Evolutionary conservation across 345 rosid species (phyloP).

Genomic region (Boechera stricta): DNA sequence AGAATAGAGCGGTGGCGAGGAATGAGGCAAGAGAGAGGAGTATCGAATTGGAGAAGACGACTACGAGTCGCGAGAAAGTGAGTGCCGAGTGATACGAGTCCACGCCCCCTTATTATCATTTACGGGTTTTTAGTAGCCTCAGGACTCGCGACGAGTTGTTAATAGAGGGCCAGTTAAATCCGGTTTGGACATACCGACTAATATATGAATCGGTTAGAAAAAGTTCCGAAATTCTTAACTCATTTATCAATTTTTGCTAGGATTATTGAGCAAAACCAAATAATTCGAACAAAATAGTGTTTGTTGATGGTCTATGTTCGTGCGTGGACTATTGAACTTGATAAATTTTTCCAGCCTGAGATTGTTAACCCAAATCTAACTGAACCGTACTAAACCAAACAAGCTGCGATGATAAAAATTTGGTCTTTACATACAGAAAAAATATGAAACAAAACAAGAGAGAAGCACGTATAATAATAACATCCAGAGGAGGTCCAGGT

Average conservation of each 20-base stretch:
- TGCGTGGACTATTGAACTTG: neutral
- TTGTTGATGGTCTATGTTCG: neutral
- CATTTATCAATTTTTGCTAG: neutral
- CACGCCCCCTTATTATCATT: slow-evolving; percentile 28
- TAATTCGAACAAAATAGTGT: neutral
- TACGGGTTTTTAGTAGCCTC: neutral
- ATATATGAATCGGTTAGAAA: neutral
- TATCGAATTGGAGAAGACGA: slow-evolving; percentile 11
- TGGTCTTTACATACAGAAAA: slow-evolving; percentile 37
- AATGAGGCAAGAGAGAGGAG: slow-evolving; percentile 31
- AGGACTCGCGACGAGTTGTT: slow-evolving; percentile 5
- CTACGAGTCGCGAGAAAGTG: slow-evolving; percentile 19
- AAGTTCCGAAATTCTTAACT: neutral
- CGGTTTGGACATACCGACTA: neutral
- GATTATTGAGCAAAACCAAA: neutral
- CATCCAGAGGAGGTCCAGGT: slow-evolving; percentile 9
- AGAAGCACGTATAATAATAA: slow-evolving; percentile 27
- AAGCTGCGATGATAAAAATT: slow-evolving; percentile 7
- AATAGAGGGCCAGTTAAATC: neutral
- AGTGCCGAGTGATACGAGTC: slow-evolving; percentile 19
- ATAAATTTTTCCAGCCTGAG: neutral
- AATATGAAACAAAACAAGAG: slow-evolving; percentile 4
- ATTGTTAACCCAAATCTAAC: neutral
- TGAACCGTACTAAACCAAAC: neutral
- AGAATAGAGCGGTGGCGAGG: slow-evolving; percentile 14